phyloP scores from a whole-genome alignment of 768 basidiomycete species.

The Sporobolomyces roseus region DNA sequence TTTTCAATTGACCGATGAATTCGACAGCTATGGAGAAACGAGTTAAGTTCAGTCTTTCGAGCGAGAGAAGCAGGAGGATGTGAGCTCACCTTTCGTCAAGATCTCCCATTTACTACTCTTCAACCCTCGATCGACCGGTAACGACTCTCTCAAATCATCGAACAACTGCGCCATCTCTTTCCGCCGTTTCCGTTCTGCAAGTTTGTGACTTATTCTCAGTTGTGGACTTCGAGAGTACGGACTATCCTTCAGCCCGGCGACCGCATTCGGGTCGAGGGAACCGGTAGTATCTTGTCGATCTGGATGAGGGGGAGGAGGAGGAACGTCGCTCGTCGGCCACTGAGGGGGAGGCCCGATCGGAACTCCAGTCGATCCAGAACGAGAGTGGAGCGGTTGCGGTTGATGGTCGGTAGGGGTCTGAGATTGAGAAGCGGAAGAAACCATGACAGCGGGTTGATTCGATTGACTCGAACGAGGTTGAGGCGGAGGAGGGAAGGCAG shows the following conservation, averaged over 20 bases:
- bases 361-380: neutral
- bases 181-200: slow-evolving; percentile 91
- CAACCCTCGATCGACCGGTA: slow-evolving; percentile 85
- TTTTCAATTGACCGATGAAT: slow-evolving; percentile 38
- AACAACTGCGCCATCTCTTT: slow-evolving; percentile 99
- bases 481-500: neutral
- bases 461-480: no score
- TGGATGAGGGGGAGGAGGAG: no score
- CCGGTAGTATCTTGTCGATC: slow-evolving; percentile 17
- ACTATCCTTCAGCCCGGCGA: slow-evolving; percentile 48
- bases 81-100: slow-evolving; percentile 74
- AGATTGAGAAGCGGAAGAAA: slow-evolving; percentile 7
- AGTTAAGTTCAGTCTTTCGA: neutral
- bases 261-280: slow-evolving; percentile 28
- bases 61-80: neutral
- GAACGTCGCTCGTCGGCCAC: neutral
- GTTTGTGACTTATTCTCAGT: slow-evolving; percentile 88
- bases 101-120: slow-evolving; percentile 99
- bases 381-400: no score
- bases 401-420: slow-evolving; percentile 8
- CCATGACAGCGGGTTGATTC: slow-evolving; percentile 2
- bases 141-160: slow-evolving; percentile 86
- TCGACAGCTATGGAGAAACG: slow-evolving; percentile 36
- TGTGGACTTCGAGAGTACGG: slow-evolving; percentile 96
- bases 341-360: slow-evolving; percentile 10